These are phyloP conservation scores for Alternaria solani DNA, from an alignment of 2,329 filamentous ascomycete genomes.

Conservation along the genomic window DNA sequence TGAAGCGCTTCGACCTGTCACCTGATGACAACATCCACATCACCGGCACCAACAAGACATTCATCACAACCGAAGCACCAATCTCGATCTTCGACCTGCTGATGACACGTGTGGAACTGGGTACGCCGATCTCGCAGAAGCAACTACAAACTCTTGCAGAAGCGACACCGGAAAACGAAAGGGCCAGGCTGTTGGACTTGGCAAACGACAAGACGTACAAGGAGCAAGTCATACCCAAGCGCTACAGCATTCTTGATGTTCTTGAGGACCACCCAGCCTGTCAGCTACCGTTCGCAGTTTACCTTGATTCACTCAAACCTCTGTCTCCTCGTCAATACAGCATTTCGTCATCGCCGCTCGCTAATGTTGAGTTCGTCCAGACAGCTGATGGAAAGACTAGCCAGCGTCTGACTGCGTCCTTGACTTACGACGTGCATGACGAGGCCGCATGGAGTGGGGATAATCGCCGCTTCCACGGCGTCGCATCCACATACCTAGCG, in stretches of 20 bases:
- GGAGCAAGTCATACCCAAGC: conserved; percentile 8
- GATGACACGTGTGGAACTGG: conserved; percentile 15
- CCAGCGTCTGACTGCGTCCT: conserved; percentile 7
- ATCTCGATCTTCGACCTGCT: conserved; percentile 9
- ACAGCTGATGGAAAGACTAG: neutral
- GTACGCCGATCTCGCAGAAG: conserved; percentile 16
- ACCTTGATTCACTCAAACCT: conserved; percentile 14
- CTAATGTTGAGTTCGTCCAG: conserved; percentile 49
- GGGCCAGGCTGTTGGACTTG: conserved; percentile 1
- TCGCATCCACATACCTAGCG: conserved; percentile 11
- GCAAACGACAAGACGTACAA: conserved; percentile 12
- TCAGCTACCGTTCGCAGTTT: conserved; percentile 5
- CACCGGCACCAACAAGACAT: conserved; percentile 12
- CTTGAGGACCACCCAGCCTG: conserved; percentile 13
- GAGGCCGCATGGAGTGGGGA: conserved; percentile 14
- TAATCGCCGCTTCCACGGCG: conserved; percentile 12
- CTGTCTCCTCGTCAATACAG: conserved; percentile 15
- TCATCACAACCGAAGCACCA: conserved; percentile 5
- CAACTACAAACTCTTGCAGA: conserved; percentile 11
- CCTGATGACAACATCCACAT: conserved; percentile 19
- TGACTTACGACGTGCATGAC: conserved; percentile 15
- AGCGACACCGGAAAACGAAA: conserved; percentile 8
- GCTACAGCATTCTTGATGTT: conserved; percentile 11
- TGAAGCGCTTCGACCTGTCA: conserved; percentile 23
- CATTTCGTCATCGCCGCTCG: conserved; percentile 74